Base-by-base conservation (phyloP, 192 early-diverging fungal genomes). In the Rhizophagus sp. region DNA sequence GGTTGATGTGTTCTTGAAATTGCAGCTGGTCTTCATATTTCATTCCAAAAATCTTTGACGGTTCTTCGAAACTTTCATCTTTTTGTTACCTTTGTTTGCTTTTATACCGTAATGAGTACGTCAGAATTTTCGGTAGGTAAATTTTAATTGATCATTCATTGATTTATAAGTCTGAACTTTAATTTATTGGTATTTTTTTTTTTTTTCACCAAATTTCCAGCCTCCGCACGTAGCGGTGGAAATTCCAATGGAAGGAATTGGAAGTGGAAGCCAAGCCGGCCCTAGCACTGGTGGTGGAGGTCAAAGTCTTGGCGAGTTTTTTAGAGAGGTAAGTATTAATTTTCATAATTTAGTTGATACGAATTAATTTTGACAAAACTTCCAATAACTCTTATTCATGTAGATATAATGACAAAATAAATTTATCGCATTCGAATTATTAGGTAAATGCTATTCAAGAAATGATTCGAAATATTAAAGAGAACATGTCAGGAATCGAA, bases 401-500 rank as follows among this genome's bases (percentile, higher is more conserved):
- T 34, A 50, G 10, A 2, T 34, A 61, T 61, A 36, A 30, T 68
- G 27, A 33, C 44, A 47, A 47, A 47, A 47, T 47, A 47, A 47
- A 47, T 47, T 47, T 47, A 47, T 47, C 44, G 44, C 44, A 47
- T 47, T 47, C 44, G 44, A 47, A 47, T 68, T 68, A 27, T 36
- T 19, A 75, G 73, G 73, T 75, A 9, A 75, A 75, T 75, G 49
- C 73, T 17, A 75, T 75, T 22, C 47, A 22, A 57, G 73, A 75
- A 13, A 75, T 75, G 73, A 75, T 75, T 62, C 73, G 73, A 22
- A 15, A 17, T 9, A 75, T 75, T 33, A 75, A n/a, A 57, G 49
- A 75, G 6, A 75, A 75, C 25, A 61, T 34, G 25, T 24, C 34
- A 30, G 73, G 47, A 7, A 50, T 75, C 27, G 25, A 27, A 62